phyloP scores from a whole-genome alignment of 2,329 filamentous ascomycete species.

The Cladobotryum mycophilum region DNA sequence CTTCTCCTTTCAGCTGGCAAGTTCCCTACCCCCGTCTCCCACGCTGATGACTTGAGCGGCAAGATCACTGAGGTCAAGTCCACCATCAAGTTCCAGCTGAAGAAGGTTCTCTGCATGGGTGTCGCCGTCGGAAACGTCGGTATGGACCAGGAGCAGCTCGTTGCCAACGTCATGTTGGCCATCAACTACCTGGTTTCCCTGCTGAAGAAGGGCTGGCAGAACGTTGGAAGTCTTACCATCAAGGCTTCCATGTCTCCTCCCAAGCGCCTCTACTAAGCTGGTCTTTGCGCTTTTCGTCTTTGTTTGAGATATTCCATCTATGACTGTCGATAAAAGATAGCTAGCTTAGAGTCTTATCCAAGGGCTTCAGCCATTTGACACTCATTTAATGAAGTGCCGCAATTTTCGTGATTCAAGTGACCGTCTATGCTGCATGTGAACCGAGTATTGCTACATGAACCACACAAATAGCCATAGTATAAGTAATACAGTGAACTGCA shows the following conservation, averaged over 20 bases:
- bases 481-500: no score
- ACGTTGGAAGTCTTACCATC: slow-evolving; percentile 98
- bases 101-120: slow-evolving; percentile 99
- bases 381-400: not conserved
- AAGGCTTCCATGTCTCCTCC: slow-evolving; percentile 99
- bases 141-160: slow-evolving; percentile 93
- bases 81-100: slow-evolving; percentile 99
- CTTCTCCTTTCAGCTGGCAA: slow-evolving; percentile 69
- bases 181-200: slow-evolving; percentile 99
- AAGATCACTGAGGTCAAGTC: slow-evolving; percentile 99
- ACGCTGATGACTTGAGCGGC: slow-evolving; percentile 84
- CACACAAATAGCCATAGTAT: no score
- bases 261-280: slow-evolving; percentile 86
- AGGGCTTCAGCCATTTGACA: slow-evolving; percentile 2
- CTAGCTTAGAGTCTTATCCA: slow-evolving; percentile 12
- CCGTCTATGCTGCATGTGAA: no score
- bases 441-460: no score
- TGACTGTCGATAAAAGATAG: slow-evolving; percentile 1
- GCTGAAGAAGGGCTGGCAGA: slow-evolving; percentile 99
- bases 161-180: slow-evolving; percentile 98
- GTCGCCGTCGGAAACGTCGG: slow-evolving; percentile 98
- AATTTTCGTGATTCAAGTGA: no score
- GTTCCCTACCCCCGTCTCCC: slow-evolving; percentile 98
- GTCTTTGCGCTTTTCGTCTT: slow-evolving; percentile 17
- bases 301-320: not conserved